Percentiles rank a stretch among this genome's conserved stretches.
phyloP scores from a whole-genome alignment of 176 grass and related monocot species.

The Sorghum bicolor region Sorghum_bicolor_NCBIv3 NC_012871.2:59986001-59986500 shows the following conservation, averaged over 20 bases:
- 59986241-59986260: background rate
- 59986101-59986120: background rate
- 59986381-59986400: background rate
- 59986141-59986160: background rate
- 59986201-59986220: background rate
- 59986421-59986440: background rate
- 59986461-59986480: background rate
- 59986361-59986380: background rate
- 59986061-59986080: constrained; percentile 13
- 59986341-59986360: background rate
- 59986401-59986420: background rate
- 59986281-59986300: background rate
- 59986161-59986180: background rate
- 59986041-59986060: background rate
- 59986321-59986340: background rate
- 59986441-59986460: background rate
- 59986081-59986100: constrained; percentile 3
- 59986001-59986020: no score
- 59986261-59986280: background rate
- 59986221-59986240: background rate
- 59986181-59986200: background rate
- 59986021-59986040: no score
- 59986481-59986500: background rate
- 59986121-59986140: background rate
- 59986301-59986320: background rate